Percentiles rank a stretch among this genome's conserved stretches.
These are phyloP conservation scores for Anisogramma anomala DNA, from an alignment of 2,329 filamentous ascomycete genomes.

Conservation along the genomic window DNA sequence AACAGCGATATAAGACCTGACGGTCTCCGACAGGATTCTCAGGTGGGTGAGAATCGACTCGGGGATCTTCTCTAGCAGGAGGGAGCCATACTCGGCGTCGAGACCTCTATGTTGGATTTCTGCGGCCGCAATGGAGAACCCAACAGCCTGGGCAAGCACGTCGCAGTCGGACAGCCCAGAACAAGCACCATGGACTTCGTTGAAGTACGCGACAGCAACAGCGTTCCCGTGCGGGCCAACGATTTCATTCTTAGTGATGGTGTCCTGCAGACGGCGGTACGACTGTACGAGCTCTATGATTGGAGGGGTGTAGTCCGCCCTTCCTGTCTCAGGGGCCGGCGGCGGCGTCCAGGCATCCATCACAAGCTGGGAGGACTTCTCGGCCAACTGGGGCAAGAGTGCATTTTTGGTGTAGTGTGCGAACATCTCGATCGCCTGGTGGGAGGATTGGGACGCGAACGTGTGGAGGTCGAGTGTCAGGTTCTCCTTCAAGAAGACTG, in stretches of 20 bases:
- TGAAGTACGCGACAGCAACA: constrained; percentile 16
- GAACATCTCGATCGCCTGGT: constrained; percentile 23
- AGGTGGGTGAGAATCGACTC: constrained; percentile 77
- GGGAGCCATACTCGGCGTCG: constrained; percentile 60
- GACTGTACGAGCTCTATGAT: constrained; percentile 46
- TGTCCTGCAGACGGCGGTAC: constrained; percentile 50
- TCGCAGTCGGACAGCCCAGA: constrained; percentile 44
- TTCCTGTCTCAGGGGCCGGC: constrained; percentile 19
- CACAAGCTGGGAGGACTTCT: constrained; percentile 25
- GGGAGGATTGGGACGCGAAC: not conserved
- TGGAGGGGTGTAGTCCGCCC: constrained; percentile 25
- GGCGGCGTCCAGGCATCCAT: constrained; percentile 34
- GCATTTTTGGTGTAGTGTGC: constrained; percentile 27
- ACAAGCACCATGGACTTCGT: constrained; percentile 16
- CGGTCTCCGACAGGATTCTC: constrained; percentile 78
- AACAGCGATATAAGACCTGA: constrained; percentile 70
- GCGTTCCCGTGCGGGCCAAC: constrained; percentile 25
- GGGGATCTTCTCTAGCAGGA: constrained; percentile 71
- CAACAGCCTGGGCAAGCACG: constrained; percentile 55
- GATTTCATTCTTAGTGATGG: constrained; percentile 44
- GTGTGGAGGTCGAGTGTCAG: constrained; percentile 1
- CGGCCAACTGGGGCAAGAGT: constrained; percentile 30
- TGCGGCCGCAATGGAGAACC: constrained; percentile 73
- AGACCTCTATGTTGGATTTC: constrained; percentile 88
- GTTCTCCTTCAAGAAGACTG: constrained; percentile 45